These are phyloP conservation scores for Talaromyces sp. DNA, from an alignment of 2,329 filamentous ascomycete genomes.

Conservation along the genomic window DNA sequence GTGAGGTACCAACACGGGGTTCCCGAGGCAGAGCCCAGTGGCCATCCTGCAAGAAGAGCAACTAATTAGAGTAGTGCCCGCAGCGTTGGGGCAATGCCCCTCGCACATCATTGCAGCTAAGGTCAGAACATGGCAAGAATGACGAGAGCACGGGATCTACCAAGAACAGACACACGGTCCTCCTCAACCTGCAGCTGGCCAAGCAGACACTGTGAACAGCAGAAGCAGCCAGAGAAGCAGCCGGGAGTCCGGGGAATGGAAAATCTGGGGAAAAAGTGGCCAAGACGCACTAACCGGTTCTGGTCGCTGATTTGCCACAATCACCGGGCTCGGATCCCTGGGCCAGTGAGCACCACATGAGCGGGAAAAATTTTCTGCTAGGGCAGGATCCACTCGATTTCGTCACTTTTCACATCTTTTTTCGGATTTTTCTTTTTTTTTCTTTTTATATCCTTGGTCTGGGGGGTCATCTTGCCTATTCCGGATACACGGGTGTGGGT, in stretches of 20 bases:
- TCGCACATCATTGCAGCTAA: not conserved
- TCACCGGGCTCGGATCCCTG: slow-evolving; percentile 20
- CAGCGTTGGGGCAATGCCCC: not conserved
- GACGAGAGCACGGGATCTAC: slow-evolving; percentile 1
- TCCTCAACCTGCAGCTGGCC: not conserved
- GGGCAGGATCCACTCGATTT: not conserved
- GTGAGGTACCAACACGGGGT: not conserved
- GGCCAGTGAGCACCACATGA: slow-evolving; percentile 22
- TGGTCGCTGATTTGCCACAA: slow-evolving; percentile 16
- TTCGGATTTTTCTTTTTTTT: not conserved
- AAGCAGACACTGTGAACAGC: not conserved
- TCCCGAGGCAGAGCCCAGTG: not conserved
- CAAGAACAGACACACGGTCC: not conserved
- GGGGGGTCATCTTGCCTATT: slow-evolving; percentile 18
- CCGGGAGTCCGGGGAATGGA: slow-evolving; percentile 25
- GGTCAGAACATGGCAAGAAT: not conserved
- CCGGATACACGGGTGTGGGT: not conserved
- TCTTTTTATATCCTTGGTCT: slow-evolving; percentile 6
- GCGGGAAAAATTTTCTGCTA: slow-evolving; percentile 10
- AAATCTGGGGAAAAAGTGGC: slow-evolving; percentile 31
- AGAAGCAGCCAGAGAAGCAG: not conserved
- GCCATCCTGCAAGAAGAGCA: not conserved
- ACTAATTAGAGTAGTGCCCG: slow-evolving; percentile 5
- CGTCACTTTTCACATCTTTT: slow-evolving; percentile 4
- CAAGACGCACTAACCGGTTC: not conserved